phyloP scores from a whole-genome alignment of 495 filamentous ascomycete species.

The Aspergillus heteromorphus region DNA sequence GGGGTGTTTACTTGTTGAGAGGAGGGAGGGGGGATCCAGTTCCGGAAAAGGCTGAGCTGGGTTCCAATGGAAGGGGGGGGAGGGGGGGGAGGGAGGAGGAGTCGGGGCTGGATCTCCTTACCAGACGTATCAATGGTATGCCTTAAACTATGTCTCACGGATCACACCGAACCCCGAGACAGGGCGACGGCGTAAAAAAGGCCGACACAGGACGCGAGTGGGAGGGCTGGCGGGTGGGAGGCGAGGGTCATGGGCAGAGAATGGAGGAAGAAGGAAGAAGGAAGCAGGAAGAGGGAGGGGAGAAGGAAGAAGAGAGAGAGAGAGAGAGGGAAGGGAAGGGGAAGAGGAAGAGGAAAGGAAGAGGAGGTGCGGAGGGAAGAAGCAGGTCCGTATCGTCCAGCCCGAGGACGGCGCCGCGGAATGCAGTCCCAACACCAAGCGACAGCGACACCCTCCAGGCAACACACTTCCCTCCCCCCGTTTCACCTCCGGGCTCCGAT shows the following conservation, averaged over 20 bases:
- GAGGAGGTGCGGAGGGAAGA: conserved; percentile 3
- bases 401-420: conserved; percentile 12
- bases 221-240: background rate
- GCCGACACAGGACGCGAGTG: background rate
- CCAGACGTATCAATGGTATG: background rate
- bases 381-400: background rate
- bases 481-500: background rate
- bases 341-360: conserved; percentile 2
- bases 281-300: conserved; percentile 1
- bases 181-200: background rate
- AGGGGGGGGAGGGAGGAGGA: background rate
- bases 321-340: background rate
- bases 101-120: conserved; percentile 11
- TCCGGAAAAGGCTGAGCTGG: conserved; percentile 9
- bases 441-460: background rate
- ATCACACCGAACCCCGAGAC: conserved; percentile 4
- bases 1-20: background rate
- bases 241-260: background rate
- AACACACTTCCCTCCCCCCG: background rate
- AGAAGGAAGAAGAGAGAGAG: conserved; percentile 2
- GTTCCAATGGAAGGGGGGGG: conserved; percentile 3
- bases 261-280: background rate
- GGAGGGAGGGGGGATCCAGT: conserved; percentile 4
- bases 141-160: background rate
- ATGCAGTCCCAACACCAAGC: conserved; percentile 1